Evolutionary conservation across 2,329 filamentous ascomycete genomes (phyloP).

Genomic region (Hypomyces perniciosus): DNA sequence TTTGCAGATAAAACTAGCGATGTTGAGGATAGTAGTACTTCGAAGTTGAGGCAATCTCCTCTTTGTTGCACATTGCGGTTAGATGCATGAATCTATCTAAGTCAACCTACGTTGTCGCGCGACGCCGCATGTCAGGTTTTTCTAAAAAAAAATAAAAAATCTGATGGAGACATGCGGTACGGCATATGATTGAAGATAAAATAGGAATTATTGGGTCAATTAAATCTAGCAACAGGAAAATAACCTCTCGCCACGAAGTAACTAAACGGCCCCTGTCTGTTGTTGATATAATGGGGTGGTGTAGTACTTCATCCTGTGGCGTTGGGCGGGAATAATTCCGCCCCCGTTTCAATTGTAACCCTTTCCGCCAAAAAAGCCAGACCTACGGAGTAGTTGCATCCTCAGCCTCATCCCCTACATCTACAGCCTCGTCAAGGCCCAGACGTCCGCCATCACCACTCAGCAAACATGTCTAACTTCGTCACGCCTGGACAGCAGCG

Average conservation of each 20-base stretch:
- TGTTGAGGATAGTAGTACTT: neutral
- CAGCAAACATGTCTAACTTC: constrained; percentile 7
- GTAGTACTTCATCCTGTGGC: too few relatives aligned
- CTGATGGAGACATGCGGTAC: too few relatives aligned
- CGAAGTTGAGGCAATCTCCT: neutral
- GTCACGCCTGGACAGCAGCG: constrained; percentile 62
- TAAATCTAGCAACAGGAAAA: too few relatives aligned
- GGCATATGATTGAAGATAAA: too few relatives aligned
- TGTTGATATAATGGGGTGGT: too few relatives aligned
- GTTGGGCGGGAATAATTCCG: too few relatives aligned
- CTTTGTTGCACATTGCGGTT: neutral
- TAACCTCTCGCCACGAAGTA: too few relatives aligned
- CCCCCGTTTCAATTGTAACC: too few relatives aligned
- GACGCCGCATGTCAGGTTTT: too few relatives aligned
- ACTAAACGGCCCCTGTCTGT: too few relatives aligned
- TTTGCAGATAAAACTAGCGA: neutral
- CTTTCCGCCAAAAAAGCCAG: neutral
- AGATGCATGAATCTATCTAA: neutral
- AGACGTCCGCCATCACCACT: neutral
- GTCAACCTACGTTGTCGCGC: neutral
- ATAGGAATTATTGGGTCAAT: too few relatives aligned
- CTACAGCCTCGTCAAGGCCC: neutral
- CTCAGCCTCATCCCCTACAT: constrained; percentile 3
- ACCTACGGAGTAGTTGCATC: neutral
- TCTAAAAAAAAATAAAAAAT: too few relatives aligned